Base-by-base conservation (phyloP, 2,329 filamentous ascomycete species). In the Elsinoe perseae region DNA sequence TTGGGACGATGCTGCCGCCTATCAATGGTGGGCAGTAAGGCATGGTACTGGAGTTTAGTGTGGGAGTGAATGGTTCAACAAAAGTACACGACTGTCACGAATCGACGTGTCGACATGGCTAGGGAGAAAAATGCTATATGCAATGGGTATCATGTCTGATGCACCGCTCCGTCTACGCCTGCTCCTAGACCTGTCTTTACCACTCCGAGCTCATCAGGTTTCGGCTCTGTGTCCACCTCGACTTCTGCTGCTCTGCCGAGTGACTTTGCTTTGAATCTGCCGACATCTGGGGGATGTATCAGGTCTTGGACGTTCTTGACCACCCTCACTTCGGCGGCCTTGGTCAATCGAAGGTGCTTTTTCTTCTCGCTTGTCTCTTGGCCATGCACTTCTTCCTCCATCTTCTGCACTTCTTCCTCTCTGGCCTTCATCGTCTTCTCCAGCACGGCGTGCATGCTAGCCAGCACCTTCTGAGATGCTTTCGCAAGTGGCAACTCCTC, bases 361-460 rank as follows among this genome's bases (percentile, higher is more conserved):
- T 77, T 81, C 73, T 80, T 83, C 64, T 77, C 70, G 52, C 77
- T 73, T 38, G 67, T 68, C 55, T 69, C 70, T 36, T 70, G 68
- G 5, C 70, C 72, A 62, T 71, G 72, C 60, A 77, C 72, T 58
- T 78, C 73, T 9, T 64, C 71, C 55, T 76, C 68, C 53, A 73
- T 69, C 52, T 57, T 63, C 32, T 68, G 73, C 75, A 92, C 81
- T 63, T 83, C 82, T 59, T 78, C 75, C 63, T 84, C 78, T 57
- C 89, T 87, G 62, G 80, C 81, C 59, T 77, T 76, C 62, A 82
- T 79, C 5, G 85, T 88, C 68, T 80, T 80, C 61, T 77, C 76
- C 43, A 98, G 75, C 36, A 97, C 83, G 63, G 85, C 82, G 67
- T 96, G 89, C 92, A 98, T 97, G 67, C 86, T 93, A 7, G 87